Conservation (phyloP, 192 early-diverging fungal species). For the Kappamyces sp. region DNA sequence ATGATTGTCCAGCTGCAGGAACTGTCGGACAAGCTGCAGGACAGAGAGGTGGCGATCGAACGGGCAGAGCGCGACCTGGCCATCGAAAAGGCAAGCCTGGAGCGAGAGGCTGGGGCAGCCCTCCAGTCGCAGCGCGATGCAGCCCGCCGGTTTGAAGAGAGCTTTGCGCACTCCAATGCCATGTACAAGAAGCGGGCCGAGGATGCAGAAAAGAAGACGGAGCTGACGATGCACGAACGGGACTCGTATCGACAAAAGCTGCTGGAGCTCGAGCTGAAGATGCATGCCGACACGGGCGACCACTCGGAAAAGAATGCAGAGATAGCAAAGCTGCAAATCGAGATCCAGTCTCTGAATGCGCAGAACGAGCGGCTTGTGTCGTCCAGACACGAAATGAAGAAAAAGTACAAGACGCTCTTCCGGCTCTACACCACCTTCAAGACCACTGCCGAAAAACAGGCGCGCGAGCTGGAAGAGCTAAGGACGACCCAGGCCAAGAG, state of each 20-base stretch:
- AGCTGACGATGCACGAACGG: constrained; percentile 1
- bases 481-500: constrained; percentile 24
- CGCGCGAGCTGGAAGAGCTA: constrained; percentile 21
- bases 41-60: constrained; percentile 6
- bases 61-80: constrained; percentile 9
- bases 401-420: constrained; percentile 13
- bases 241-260: not conserved
- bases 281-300: not conserved
- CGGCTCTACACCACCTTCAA: constrained; percentile 15
- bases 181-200: constrained; percentile 1
- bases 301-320: constrained; percentile 5
- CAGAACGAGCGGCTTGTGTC: not conserved
- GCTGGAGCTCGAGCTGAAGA: not conserved
- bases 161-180: not conserved
- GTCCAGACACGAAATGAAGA: constrained; percentile 13
- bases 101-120: not conserved
- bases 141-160: constrained; percentile 3
- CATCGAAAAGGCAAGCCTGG: not conserved
- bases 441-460: constrained; percentile 21
- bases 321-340: constrained; percentile 2
- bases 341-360: too few relatives aligned
- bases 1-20: not conserved
- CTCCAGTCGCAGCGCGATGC: constrained; percentile 5
- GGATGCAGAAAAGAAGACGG: constrained; percentile 7
- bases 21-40: constrained; percentile 2